Base-by-base conservation (phyloP, 805 yeast species). In the Kazachstania kunashirensis region DNA sequence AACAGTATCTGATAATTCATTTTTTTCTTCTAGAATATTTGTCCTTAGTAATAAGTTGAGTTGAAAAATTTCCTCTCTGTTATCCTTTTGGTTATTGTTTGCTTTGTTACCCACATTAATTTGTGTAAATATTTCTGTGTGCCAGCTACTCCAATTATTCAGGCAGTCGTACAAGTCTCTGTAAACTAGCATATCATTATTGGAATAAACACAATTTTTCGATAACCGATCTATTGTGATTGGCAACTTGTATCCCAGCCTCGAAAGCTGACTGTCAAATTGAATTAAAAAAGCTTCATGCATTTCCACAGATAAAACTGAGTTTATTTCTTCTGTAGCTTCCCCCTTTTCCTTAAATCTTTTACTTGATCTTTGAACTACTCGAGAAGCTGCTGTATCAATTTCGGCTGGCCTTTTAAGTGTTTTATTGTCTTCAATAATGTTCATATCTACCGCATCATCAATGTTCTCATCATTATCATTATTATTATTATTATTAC, bases 331-430 rank as follows among this genome's bases (percentile, higher is more conserved):
- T 10, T 31, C 37, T 3, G 5, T 21, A 10, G 37, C 12, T 4
- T 20, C 15, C 5, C 38, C 44, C 16, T 48, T 53, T 14, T 56
- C 63, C 31, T 60, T 56, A 34, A 62, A 57, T 17, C 71, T 44
- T 44, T 67, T 69, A 39, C 71, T 67, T 7, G 59, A 46, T 41
- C 70, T 47, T 33, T 59, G 66, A 10, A 53, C 53, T 4, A 48
- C 46, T 25, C 49, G 29, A 42, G 44, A 32, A 10, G 38, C 24
- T 5, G 47, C 55, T 1, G 33, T 12, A n/a, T 24, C 31, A 4
- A 25, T 38, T 13, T 28, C 31, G 4, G 25, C 36, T 19, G 36
- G 8, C 18, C 31, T 17, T n/a, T 29, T 29, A n/a, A n/a, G n/a
- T n/a, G n/a, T n/a, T n/a, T n/a, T n/a, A n/a, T n/a, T n/a, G n/a